Conservation (phyloP, 495 filamentous ascomycete species). For the Aspergillus coremiiformis region DNA sequence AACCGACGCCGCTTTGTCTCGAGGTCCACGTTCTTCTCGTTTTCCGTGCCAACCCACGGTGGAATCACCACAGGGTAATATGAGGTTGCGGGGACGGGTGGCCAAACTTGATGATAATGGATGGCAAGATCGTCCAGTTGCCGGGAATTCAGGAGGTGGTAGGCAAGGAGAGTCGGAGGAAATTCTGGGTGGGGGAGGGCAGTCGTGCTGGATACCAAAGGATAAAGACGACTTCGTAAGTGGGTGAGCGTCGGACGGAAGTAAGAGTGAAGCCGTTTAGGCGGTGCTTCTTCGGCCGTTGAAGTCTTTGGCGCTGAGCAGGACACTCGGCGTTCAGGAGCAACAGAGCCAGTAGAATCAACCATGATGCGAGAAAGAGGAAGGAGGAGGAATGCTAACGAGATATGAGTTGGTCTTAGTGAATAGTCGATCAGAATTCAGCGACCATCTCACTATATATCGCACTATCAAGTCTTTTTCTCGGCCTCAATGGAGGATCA, state of each 20-base stretch:
- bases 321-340: background rate
- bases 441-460: too few relatives aligned
- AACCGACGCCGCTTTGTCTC: conserved; percentile 55
- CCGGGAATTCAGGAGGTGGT: conserved; percentile 63
- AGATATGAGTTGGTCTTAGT: too few relatives aligned
- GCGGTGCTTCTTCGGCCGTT: background rate
- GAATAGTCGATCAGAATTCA: too few relatives aligned
- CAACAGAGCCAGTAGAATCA: background rate
- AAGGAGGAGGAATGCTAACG: too few relatives aligned
- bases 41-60: conserved; percentile 28
- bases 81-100: conserved; percentile 39
- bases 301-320: background rate
- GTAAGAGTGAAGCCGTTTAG: conserved; percentile 7
- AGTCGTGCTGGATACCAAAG: conserved; percentile 41
- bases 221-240: conserved; percentile 28
- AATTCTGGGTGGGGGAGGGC: conserved; percentile 57
- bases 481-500: background rate
- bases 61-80: conserved; percentile 56
- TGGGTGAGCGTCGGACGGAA: conserved; percentile 24
- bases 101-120: conserved; percentile 68
- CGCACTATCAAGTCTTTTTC: too few relatives aligned
- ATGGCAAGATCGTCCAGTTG: conserved; percentile 66
- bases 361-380: background rate
- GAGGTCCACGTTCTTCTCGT: conserved; percentile 27
- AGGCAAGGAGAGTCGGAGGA: conserved; percentile 58